These are phyloP conservation scores for Cercospora brassicicola DNA, from an alignment of 2,329 filamentous ascomycete genomes.

Conservation along the genomic window DNA sequence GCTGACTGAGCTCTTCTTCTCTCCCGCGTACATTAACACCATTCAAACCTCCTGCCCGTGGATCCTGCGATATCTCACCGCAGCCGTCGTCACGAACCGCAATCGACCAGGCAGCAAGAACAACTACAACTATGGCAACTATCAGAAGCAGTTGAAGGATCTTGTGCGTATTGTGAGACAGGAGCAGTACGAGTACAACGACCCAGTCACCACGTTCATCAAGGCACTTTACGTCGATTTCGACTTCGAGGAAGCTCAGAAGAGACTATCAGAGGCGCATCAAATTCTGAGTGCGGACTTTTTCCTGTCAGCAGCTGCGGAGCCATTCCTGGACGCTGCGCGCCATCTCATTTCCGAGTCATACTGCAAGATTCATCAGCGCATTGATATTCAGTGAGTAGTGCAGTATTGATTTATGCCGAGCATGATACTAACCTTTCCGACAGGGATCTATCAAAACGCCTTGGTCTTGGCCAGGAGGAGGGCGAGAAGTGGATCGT, in stretches of 20 bases:
- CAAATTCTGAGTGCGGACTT: conserved; percentile 91
- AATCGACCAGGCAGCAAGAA: conserved; percentile 76
- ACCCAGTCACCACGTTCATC: conserved; percentile 94
- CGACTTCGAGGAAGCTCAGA: conserved; percentile 94
- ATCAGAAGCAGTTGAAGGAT: conserved; percentile 99
- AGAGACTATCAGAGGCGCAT: conserved; percentile 82
- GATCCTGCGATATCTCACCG: conserved; percentile 90
- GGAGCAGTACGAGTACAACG: conserved; percentile 95
- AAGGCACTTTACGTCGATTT: conserved; percentile 95
- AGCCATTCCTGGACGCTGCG: conserved; percentile 89
- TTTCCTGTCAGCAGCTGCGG: conserved; percentile 82
- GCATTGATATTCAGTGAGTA: conserved; percentile 84
- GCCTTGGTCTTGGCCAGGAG: conserved; percentile 86
- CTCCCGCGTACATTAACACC: conserved; percentile 96
- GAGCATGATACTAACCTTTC: conserved; percentile 22
- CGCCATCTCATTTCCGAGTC: conserved; percentile 96
- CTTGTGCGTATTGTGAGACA: conserved; percentile 92
- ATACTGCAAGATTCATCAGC: conserved; percentile 99
- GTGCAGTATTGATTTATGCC: background rate
- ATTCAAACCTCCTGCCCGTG: conserved; percentile 98
- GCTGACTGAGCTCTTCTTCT: conserved; percentile 96
- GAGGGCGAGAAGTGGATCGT: conserved; percentile 99
- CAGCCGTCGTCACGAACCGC: conserved; percentile 89
- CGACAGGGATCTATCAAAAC: conserved; percentile 75
- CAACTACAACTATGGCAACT: conserved; percentile 90